Conservation (phyloP, 352 stramenopile species). For the Phytopythium boreale region DNA sequence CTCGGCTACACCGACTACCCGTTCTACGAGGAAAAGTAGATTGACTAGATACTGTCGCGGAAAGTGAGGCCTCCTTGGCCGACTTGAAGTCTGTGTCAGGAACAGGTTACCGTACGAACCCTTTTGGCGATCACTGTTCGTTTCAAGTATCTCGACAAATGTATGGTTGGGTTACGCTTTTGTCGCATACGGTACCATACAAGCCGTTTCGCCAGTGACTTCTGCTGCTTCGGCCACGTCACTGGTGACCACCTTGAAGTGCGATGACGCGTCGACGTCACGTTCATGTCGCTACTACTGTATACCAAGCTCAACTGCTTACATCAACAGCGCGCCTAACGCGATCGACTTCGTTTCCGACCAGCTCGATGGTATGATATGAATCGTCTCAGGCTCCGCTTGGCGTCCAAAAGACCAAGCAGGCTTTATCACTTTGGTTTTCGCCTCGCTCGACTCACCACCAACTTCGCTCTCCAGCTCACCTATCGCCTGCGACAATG, state of each 20-base stretch:
- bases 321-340: slow-evolving; percentile 1
- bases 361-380: no score
- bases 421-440: no score
- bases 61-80: neutral
- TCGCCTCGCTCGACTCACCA: no score
- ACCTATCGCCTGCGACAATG: neutral
- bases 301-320: neutral
- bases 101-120: neutral
- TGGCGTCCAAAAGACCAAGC: no score
- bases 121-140: neutral
- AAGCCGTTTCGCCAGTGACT: neutral
- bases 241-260: slow-evolving; percentile 1
- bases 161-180: neutral
- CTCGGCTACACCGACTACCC: slow-evolving; percentile 47
- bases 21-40: slow-evolving; percentile 14
- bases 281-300: neutral
- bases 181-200: no score
- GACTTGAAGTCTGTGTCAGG: neutral
- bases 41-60: no score
- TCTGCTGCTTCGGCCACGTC: neutral
- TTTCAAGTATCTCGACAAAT: neutral
- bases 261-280: slow-evolving; percentile 1
- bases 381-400: no score
- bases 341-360: neutral
- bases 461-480: no score